Percentiles rank a stretch among this genome's conserved stretches.
phyloP scores from a whole-genome alignment of 106 monocot genomes.

The Dendrobium officinale region DNA sequence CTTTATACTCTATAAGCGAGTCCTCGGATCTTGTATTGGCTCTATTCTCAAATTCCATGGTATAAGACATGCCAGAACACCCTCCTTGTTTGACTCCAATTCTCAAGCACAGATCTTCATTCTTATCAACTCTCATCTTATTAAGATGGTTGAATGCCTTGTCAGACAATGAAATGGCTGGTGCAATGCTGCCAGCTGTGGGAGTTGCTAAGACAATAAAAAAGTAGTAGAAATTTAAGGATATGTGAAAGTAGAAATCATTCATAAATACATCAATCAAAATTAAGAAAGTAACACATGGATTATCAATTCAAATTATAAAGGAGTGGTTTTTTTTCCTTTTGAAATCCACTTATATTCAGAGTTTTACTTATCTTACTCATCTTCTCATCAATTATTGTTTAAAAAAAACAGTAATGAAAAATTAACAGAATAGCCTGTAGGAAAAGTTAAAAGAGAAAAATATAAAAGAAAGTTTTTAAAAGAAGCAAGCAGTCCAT shows the following conservation, averaged over 20 bases:
- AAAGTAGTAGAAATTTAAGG: no score
- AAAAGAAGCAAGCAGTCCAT: no score
- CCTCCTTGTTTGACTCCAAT: slow-evolving; percentile 99
- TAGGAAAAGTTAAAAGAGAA: no score
- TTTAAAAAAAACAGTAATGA: not conserved
- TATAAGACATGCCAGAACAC: slow-evolving; percentile 99
- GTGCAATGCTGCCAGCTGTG: slow-evolving; percentile 40
- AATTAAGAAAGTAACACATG: not conserved
- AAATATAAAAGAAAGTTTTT: no score
- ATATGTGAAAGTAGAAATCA: not conserved
- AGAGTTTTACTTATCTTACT: not conserved
- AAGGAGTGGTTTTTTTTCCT: not conserved
- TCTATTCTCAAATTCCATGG: slow-evolving; percentile 85
- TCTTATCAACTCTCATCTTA: slow-evolving; percentile 67
- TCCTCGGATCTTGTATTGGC: slow-evolving; percentile 60
- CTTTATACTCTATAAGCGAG: slow-evolving; percentile 78
- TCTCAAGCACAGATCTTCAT: slow-evolving; percentile 85
- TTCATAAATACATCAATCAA: not conserved
- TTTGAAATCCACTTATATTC: not conserved
- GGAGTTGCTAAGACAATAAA: slow-evolving; percentile 14
- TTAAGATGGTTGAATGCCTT: slow-evolving; percentile 85
- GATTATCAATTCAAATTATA: not conserved
- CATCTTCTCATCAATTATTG: not conserved
- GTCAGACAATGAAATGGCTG: slow-evolving; percentile 68
- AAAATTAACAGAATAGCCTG: no score